These are phyloP conservation scores for Petunia hybrid DNA, from an alignment of 305 asterid species.

Conservation along the genomic window DNA sequence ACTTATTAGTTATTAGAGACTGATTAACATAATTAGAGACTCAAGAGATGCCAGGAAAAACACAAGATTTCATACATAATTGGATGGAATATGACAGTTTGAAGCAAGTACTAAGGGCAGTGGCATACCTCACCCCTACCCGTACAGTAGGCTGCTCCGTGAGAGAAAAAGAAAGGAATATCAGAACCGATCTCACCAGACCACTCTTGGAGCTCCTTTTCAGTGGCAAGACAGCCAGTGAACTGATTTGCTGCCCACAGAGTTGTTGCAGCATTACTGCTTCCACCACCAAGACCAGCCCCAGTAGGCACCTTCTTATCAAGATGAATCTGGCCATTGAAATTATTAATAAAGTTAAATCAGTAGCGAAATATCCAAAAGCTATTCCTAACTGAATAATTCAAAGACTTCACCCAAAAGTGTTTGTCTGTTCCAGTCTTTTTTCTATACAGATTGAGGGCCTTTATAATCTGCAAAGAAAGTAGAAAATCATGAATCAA, in stretches of 20 bases:
- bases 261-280: conserved; percentile 99
- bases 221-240: conserved; percentile 80
- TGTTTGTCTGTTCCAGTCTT: conserved; percentile 79
- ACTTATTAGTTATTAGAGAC: neutral
- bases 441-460: conserved; percentile 90
- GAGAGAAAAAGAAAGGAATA: conserved; percentile 96
- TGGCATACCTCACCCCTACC: conserved; percentile 93
- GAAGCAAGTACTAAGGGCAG: neutral
- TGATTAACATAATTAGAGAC: neutral
- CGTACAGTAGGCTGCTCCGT: conserved; percentile 94
- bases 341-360: neutral
- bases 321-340: conserved; percentile 73
- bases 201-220: conserved; percentile 95
- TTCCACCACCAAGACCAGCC: conserved; percentile 99
- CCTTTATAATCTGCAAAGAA: conserved; percentile 80
- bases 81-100: neutral
- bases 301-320: conserved; percentile 98
- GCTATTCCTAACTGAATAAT: conserved; percentile 6
- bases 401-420: conserved; percentile 69
- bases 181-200: conserved; percentile 97
- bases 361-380: conserved; percentile 1
- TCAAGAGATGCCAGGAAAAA: neutral
- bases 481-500: conserved; percentile 26
- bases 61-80: conserved; percentile 1
- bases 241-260: conserved; percentile 99